Conservation (phyloP, 1,284 basidiomycete genomes). For the Marasmius tenuissimus region DNA sequence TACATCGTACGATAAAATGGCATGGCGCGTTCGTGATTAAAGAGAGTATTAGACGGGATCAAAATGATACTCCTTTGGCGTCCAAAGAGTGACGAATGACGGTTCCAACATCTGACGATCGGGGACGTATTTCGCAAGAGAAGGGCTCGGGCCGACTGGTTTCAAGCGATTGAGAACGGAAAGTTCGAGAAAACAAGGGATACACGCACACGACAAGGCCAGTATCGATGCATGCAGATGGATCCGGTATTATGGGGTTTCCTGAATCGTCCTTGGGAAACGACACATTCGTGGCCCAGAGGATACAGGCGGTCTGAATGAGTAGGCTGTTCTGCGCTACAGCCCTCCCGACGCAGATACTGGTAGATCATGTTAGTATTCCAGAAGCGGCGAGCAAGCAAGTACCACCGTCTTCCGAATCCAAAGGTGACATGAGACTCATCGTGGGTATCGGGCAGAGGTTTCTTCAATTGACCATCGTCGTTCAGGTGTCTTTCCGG, state of each 20-base stretch:
- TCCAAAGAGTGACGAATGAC: neutral
- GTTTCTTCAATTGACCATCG: slow-evolving; percentile 9
- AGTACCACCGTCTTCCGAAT: slow-evolving; percentile 14
- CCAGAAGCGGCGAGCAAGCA: neutral
- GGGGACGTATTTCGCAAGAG: neutral
- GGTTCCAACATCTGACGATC: neutral
- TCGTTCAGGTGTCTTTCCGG: slow-evolving; percentile 14
- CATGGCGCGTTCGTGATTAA: no score
- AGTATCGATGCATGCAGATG: neutral
- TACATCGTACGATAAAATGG: no score
- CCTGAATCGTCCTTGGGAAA: slow-evolving; percentile 1
- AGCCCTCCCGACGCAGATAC: slow-evolving; percentile 18
- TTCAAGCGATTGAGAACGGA: neutral
- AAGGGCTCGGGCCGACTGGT: neutral
- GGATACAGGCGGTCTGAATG: slow-evolving; percentile 18
- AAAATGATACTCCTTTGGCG: neutral
- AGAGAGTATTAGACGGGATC: neutral
- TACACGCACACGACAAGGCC: slow-evolving; percentile 4
- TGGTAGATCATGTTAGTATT: slow-evolving; percentile 8
- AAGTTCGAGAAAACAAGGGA: neutral
- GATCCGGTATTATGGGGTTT: neutral
- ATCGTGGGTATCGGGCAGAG: slow-evolving; percentile 14
- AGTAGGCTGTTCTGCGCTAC: slow-evolving; percentile 15
- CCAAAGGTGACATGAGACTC: slow-evolving; percentile 20
- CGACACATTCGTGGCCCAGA: slow-evolving; percentile 9